phyloP scores from a whole-genome alignment of 345 rosid species.

The Boechera retrofracta region DNA sequence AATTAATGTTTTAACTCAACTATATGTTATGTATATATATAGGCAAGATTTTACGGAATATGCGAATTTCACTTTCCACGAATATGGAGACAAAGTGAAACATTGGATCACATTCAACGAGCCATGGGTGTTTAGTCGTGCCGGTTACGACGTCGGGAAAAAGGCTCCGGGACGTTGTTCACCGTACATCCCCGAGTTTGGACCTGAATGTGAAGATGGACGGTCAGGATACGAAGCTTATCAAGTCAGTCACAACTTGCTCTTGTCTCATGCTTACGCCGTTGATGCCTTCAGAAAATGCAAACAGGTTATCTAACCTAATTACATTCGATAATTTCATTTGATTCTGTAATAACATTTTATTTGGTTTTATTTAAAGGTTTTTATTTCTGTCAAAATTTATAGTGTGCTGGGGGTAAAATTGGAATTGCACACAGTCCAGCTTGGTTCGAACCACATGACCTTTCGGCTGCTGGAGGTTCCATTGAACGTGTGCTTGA shows the following conservation, averaged over 20 bases:
- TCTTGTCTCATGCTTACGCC: constrained; percentile 38
- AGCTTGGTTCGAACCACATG: constrained; percentile 45
- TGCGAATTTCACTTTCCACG: constrained; percentile 44
- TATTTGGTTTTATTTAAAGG: not conserved
- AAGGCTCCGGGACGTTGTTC: constrained; percentile 51
- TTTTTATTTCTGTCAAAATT: not conserved
- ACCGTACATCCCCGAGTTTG: constrained; percentile 13
- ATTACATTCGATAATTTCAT: not conserved
- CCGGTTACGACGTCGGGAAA: constrained; percentile 44
- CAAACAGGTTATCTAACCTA: constrained; percentile 21
- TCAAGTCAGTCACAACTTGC: constrained; percentile 45
- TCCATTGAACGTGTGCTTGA: constrained; percentile 43
- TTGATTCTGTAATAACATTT: not conserved
- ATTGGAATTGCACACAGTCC: constrained; percentile 49
- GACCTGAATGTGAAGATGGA: constrained; percentile 31
- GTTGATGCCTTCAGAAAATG: constrained; percentile 35
- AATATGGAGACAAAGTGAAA: constrained; percentile 44
- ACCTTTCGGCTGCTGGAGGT: constrained; percentile 17
- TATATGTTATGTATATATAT: not conserved
- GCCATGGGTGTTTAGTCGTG: constrained; percentile 48
- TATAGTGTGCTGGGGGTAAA: constrained; percentile 43
- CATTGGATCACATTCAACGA: constrained; percentile 47
- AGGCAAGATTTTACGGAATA: constrained; percentile 40
- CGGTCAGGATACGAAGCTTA: constrained; percentile 48
- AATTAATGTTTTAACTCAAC: not conserved